These are phyloP conservation scores for Vararia minispora DNA, from an alignment of 768 basidiomycete species.

Conservation along the genomic window DNA sequence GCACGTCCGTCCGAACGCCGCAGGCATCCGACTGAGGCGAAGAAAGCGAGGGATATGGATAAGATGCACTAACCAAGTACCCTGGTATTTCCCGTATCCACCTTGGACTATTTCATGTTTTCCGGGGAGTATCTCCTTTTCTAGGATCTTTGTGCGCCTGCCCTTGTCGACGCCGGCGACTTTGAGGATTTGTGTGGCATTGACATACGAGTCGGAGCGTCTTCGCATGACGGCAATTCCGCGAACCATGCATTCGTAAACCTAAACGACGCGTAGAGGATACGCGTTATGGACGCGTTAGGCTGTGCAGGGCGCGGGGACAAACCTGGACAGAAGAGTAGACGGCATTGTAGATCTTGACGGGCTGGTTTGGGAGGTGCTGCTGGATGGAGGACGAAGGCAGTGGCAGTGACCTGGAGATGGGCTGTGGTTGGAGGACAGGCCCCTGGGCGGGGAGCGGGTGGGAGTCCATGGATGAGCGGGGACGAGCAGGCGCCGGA, in stretches of 20 bases:
- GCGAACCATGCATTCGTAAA: slow-evolving; percentile 96
- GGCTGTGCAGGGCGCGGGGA: slow-evolving; percentile 1
- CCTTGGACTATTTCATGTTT: slow-evolving; percentile 98
- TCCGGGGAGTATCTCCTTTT: slow-evolving; percentile 93
- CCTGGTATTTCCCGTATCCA: slow-evolving; percentile 98
- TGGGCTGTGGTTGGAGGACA: slow-evolving; percentile 8
- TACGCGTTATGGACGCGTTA: no score
- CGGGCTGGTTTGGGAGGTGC: no score
- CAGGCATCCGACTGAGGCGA: background rate
- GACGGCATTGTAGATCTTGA: slow-evolving; percentile 90
- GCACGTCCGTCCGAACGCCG: background rate
- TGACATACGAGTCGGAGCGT: slow-evolving; percentile 89
- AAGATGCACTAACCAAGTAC: slow-evolving; percentile 69
- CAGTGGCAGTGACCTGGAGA: slow-evolving; percentile 8
- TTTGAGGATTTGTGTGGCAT: slow-evolving; percentile 98
- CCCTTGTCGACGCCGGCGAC: slow-evolving; percentile 98
- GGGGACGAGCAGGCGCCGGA: background rate
- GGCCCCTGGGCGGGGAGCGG: slow-evolving; percentile 7
- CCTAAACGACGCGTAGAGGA: slow-evolving; percentile 39
- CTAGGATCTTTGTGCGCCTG: slow-evolving; percentile 87
- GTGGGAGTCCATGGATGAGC: background rate
- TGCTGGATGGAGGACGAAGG: no score
- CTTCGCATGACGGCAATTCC: slow-evolving; percentile 98
- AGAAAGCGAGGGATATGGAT: slow-evolving; percentile 4
- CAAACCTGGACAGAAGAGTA: slow-evolving; percentile 81